A percentile compares a stretch with the other conserved stretches of the same genome.
These are phyloP conservation scores for Pulveroboletus sp. DNA, from an alignment of 768 basidiomycete species.

Conservation along the genomic window DNA sequence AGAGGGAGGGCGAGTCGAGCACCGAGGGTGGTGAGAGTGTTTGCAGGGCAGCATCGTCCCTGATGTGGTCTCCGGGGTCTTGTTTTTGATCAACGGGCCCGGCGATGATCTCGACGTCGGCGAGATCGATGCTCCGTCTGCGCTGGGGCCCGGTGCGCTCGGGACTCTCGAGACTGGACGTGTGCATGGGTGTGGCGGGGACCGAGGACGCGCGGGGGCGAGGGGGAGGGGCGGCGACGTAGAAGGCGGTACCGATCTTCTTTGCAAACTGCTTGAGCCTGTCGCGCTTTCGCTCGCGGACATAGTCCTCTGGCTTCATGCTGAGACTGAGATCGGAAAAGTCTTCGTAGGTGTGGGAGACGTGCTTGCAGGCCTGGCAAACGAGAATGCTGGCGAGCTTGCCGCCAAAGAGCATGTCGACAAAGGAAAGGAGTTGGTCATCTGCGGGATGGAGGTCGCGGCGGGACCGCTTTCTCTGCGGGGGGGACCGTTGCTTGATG, in stretches of 20 bases:
- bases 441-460: slow-evolving; percentile 20
- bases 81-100: slow-evolving; percentile 6
- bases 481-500: slow-evolving; percentile 64
- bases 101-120: slow-evolving; percentile 32
- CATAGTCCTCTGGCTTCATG: slow-evolving; percentile 79
- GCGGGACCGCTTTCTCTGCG: slow-evolving; percentile 30
- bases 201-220: slow-evolving; percentile 57
- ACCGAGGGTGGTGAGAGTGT: not conserved
- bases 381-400: slow-evolving; percentile 87
- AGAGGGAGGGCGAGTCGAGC: slow-evolving; percentile 10
- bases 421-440: slow-evolving; percentile 63
- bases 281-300: slow-evolving; percentile 70
- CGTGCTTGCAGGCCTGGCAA: slow-evolving; percentile 90
- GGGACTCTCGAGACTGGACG: slow-evolving; percentile 31
- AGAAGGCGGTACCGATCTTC: slow-evolving; percentile 39
- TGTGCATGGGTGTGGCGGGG: slow-evolving; percentile 39
- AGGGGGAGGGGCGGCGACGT: slow-evolving; percentile 29
- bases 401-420: slow-evolving; percentile 90
- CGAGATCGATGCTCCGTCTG: slow-evolving; percentile 32
- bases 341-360: slow-evolving; percentile 81
- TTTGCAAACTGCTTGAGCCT: slow-evolving; percentile 71
- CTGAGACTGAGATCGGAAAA: slow-evolving; percentile 92
- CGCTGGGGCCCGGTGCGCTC: slow-evolving; percentile 23
- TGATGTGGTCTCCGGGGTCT: not conserved
- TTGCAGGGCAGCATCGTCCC: slow-evolving; percentile 2